Percentiles rank a stretch among this genome's conserved stretches.
Evolutionary conservation across 164 flowering plant genomes (phyloP).

Genomic region (Sextonia rubra): DNA sequence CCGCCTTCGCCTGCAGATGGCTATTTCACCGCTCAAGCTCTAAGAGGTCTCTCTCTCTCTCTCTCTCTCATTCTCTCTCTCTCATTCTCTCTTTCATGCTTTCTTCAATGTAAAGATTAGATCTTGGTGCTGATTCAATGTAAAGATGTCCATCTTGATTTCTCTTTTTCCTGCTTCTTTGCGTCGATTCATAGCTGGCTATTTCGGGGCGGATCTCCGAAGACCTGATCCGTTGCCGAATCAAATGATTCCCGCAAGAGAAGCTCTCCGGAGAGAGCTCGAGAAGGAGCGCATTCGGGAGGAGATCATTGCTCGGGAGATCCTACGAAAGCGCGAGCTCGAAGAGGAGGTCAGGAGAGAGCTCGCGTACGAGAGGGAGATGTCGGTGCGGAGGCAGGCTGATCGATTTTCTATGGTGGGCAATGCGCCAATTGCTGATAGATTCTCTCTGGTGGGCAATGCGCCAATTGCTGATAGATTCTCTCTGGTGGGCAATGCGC

Average conservation of each 20-base stretch:
- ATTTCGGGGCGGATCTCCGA: neutral
- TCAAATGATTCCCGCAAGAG: constrained; percentile 2
- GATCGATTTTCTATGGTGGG: constrained; percentile 1
- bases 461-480: constrained; percentile 5
- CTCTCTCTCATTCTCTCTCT: neutral
- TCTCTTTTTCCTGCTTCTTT: neutral
- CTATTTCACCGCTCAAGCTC: constrained; percentile 7
- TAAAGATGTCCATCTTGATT: neutral
- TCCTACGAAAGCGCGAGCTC: constrained; percentile 18
- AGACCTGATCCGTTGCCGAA: neutral
- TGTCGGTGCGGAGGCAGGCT: constrained; percentile 11
- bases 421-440: neutral
- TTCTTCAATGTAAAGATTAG: neutral
- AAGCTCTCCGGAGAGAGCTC: constrained; percentile 16
- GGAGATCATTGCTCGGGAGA: constrained; percentile 29
- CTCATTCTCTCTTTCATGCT: neutral
- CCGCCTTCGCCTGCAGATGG: constrained; percentile 3
- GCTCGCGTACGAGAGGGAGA: constrained; percentile 27
- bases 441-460: constrained; percentile 1
- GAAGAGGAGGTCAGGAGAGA: constrained; percentile 39
- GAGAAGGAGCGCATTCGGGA: constrained; percentile 35
- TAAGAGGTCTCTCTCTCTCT: constrained; percentile 6
- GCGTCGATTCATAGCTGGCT: constrained; percentile 2
- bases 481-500: neutral
- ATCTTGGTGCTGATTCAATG: neutral